phyloP scores from a whole-genome alignment of 805 yeast species.

The Zygosaccharomyces bailii region DNA sequence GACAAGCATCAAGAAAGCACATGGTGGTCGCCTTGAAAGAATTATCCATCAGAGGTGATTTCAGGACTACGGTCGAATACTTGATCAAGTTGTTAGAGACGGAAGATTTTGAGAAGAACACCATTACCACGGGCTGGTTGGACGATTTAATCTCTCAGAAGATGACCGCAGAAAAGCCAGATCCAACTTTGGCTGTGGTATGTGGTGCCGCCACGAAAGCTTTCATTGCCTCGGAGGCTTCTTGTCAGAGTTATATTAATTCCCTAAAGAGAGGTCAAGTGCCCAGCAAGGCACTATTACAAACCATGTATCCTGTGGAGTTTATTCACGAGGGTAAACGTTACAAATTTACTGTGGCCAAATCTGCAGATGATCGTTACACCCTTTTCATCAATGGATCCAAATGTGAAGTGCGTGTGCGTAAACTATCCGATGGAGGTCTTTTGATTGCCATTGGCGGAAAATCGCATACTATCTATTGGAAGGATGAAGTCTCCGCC shows the following conservation, averaged over 20 bases:
- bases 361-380: slow-evolving; percentile 80
- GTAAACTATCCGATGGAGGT: slow-evolving; percentile 93
- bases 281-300: slow-evolving; percentile 73
- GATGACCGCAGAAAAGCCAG: slow-evolving; percentile 96
- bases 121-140: slow-evolving; percentile 98
- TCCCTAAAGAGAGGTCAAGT: slow-evolving; percentile 96
- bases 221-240: slow-evolving; percentile 68
- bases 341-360: slow-evolving; percentile 93
- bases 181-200: slow-evolving; percentile 80
- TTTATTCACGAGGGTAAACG: slow-evolving; percentile 92
- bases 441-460: slow-evolving; percentile 84
- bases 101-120: slow-evolving; percentile 92
- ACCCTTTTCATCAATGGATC: slow-evolving; percentile 93
- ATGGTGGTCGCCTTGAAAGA: slow-evolving; percentile 99
- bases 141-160: slow-evolving; percentile 92
- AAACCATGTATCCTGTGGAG: slow-evolving; percentile 87
- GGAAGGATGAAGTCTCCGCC: slow-evolving; percentile 96
- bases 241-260: slow-evolving; percentile 61
- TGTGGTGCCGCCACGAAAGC: slow-evolving; percentile 99
- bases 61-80: slow-evolving; percentile 96
- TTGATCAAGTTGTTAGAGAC: slow-evolving; percentile 92
- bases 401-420: slow-evolving; percentile 79
- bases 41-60: slow-evolving; percentile 95
- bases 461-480: slow-evolving; percentile 89
- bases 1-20: slow-evolving; percentile 96